These are phyloP conservation scores for Nakazawaea peltata DNA, from an alignment of 805 yeast genomes.

Conservation along the genomic window DNA sequence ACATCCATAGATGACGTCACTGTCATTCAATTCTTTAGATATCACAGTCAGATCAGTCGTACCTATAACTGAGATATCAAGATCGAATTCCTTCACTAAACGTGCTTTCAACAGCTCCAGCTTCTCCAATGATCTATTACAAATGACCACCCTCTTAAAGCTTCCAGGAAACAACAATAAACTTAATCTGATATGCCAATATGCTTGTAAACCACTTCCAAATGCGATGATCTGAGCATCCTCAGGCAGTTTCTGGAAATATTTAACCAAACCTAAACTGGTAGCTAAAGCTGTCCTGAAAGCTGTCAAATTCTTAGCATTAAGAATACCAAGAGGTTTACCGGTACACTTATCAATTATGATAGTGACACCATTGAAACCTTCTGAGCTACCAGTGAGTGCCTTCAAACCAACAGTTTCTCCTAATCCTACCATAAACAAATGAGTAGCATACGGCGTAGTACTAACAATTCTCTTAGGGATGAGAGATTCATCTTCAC, in stretches of 20 bases:
- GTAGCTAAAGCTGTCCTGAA: constrained; percentile 60
- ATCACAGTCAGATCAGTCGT: constrained; percentile 10
- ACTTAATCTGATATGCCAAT: constrained; percentile 50
- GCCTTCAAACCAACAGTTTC: constrained; percentile 52
- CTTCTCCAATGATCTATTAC: constrained; percentile 34
- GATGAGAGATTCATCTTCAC: constrained; percentile 33
- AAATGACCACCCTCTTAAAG: constrained; percentile 33
- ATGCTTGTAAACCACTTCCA: constrained; percentile 60
- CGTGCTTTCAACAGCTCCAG: constrained; percentile 24
- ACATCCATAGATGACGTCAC: constrained; percentile 51
- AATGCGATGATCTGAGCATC: constrained; percentile 29
- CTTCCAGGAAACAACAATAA: constrained; percentile 28
- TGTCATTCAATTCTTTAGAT: constrained; percentile 22
- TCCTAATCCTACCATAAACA: constrained; percentile 62
- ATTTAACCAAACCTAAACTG: constrained; percentile 35
- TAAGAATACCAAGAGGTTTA: constrained; percentile 40
- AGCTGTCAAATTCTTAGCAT: constrained; percentile 54
- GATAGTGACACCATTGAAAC: constrained; percentile 51
- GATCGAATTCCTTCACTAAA: constrained; percentile 22
- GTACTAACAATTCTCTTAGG: constrained; percentile 47
- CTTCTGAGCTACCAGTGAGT: constrained; percentile 46
- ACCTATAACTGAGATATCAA: background rate
- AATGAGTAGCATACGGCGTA: constrained; percentile 36
- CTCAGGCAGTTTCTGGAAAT: constrained; percentile 17
- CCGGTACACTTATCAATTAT: constrained; percentile 46